Conservation (phyloP, 1,284 basidiomycete genomes). For the Boletellus sp. region DNA sequence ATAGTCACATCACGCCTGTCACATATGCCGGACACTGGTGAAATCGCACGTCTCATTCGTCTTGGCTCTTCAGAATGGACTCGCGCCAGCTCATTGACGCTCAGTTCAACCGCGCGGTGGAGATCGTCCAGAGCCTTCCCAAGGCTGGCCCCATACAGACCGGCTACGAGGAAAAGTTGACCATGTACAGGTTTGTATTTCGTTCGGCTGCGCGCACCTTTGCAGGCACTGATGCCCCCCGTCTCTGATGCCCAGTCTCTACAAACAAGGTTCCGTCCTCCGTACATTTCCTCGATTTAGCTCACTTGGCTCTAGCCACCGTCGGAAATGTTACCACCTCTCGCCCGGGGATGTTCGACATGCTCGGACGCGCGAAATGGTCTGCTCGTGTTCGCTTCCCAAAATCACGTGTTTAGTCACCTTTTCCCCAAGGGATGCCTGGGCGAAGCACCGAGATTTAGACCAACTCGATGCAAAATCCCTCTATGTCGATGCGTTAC, state of each 20-base stretch:
- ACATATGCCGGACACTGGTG: constrained; percentile 6
- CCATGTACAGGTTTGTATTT: constrained; percentile 78
- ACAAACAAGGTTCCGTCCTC: constrained; percentile 76
- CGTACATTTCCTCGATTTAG: background rate
- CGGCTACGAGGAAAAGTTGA: constrained; percentile 93
- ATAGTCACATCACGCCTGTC: constrained; percentile 15
- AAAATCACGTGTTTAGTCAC: constrained; percentile 26
- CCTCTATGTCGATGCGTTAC: constrained; percentile 83
- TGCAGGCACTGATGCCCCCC: constrained; percentile 7
- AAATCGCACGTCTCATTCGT: background rate
- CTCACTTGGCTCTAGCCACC: constrained; percentile 57
- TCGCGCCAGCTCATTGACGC: constrained; percentile 63
- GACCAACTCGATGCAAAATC: constrained; percentile 81
- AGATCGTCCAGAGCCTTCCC: constrained; percentile 88
- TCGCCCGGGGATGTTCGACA: constrained; percentile 87
- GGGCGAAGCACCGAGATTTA: constrained; percentile 87
- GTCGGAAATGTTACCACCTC: constrained; percentile 79
- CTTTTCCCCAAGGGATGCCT: constrained; percentile 74
- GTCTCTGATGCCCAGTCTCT: constrained; percentile 53
- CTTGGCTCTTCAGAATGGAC: constrained; percentile 40
- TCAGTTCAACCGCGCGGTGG: constrained; percentile 91
- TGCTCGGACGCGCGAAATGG: constrained; percentile 95
- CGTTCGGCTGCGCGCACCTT: background rate
- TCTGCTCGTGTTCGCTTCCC: constrained; percentile 32
- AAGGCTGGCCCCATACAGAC: constrained; percentile 96